These are phyloP conservation scores for Fusarium sororula DNA, from an alignment of 2,329 filamentous ascomycete species.

Conservation along the genomic window DNA sequence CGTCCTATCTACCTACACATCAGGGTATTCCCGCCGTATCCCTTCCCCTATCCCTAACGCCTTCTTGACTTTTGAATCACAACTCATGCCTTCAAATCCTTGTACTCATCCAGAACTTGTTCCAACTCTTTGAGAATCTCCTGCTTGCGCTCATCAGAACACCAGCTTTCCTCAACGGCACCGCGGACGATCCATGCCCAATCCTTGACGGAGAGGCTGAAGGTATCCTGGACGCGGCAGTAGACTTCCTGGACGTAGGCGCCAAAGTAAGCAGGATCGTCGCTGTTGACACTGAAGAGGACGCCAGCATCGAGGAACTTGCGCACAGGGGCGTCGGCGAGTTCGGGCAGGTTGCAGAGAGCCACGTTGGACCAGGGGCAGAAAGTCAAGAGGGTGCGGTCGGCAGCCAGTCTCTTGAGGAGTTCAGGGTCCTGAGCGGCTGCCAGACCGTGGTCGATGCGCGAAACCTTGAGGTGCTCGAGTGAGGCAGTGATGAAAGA, in stretches of 20 bases:
- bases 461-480: constrained; percentile 66
- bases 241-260: constrained; percentile 79
- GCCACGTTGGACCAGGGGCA: constrained; percentile 78
- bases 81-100: constrained; percentile 1
- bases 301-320: constrained; percentile 71
- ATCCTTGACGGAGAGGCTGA: constrained; percentile 68
- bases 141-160: constrained; percentile 67
- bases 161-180: constrained; percentile 76
- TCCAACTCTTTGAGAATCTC: constrained; percentile 61
- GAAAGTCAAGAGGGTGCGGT: constrained; percentile 71
- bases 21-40: constrained; percentile 15
- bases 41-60: not conserved
- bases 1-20: not conserved
- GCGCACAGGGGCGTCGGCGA: constrained; percentile 62
- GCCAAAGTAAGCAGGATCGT: constrained; percentile 80
- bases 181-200: constrained; percentile 72
- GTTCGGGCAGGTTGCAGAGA: constrained; percentile 38
- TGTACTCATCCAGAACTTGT: constrained; percentile 32
- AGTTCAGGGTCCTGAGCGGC: constrained; percentile 68
- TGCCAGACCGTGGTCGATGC: constrained; percentile 80
- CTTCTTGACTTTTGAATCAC: not conserved
- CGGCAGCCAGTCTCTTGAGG: constrained; percentile 64
- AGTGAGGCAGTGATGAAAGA: constrained; percentile 72
- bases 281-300: constrained; percentile 76
- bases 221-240: constrained; percentile 77